A percentile compares a stretch with the other conserved stretches of the same genome.
Evolutionary conservation across 148 eudicot genomes (phyloP).

Genomic region (Polygonum aviculare): DNA sequence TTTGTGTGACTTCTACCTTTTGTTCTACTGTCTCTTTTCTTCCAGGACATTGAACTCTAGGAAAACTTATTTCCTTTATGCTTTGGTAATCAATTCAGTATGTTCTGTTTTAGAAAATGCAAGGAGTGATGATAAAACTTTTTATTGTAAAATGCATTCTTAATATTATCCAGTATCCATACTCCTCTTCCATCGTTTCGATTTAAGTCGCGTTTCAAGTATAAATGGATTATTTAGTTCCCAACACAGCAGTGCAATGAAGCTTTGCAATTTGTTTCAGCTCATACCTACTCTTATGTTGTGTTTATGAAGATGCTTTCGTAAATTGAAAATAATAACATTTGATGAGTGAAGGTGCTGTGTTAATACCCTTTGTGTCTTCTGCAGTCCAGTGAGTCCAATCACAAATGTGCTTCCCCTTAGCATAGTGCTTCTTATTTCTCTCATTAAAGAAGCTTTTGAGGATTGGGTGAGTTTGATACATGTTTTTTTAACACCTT

Average conservation of each 20-base stretch:
- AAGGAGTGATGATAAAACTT: background rate
- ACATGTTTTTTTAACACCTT: background rate
- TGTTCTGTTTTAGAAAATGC: background rate
- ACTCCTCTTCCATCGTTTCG: background rate
- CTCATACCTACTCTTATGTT: background rate
- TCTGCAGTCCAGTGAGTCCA: slow-evolving; percentile 95
- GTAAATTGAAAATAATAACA: background rate
- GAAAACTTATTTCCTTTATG: background rate
- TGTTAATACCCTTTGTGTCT: slow-evolving; percentile 23
- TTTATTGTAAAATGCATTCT: background rate
- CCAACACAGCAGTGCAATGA: background rate
- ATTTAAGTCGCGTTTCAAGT: background rate
- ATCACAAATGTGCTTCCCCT: slow-evolving; percentile 89
- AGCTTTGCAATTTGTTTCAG: background rate
- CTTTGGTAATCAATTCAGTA: background rate
- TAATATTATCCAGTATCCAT: background rate
- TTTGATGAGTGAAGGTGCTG: background rate
- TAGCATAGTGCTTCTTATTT: slow-evolving; percentile 74
- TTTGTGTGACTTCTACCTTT: background rate
- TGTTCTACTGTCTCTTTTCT: background rate
- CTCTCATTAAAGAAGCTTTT: slow-evolving; percentile 95
- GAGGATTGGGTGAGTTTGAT: slow-evolving; percentile 87
- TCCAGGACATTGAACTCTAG: background rate
- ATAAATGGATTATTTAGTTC: background rate
- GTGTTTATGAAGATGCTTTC: background rate